Evolutionary conservation across 2,329 filamentous ascomycete species (phyloP), one percentile per base, ranked within the genome.

Genomic region (Colletotrichum chrysophilum): DNA sequence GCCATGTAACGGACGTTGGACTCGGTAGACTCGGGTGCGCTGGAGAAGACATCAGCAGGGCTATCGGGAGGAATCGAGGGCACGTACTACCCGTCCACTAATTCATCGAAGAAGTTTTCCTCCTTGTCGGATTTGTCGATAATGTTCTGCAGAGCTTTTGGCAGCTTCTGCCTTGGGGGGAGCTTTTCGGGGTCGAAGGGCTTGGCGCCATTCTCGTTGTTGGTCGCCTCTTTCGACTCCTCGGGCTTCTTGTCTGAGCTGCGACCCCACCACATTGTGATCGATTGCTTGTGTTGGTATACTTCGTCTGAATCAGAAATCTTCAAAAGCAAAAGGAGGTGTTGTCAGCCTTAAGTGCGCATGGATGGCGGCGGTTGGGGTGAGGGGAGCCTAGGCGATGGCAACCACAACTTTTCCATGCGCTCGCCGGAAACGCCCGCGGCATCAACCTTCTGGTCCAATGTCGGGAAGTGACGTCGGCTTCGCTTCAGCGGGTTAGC

Each of bases 1-100:
- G 94, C 97, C 73, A 96, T 96, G 86, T 98, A 99, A 81, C 97
- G 94, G 81, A 98, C 88, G 79, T 92, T 93, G 79, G 93, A 94
- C 70, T 98, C 95, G 75, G 95, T 98, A 7, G 95, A 94, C 80
- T 97, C 94, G 72, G 93, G 90, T 16, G 90, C 91, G 81, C 93
- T 95, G 82, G 21, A 43, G 43, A 80, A 64, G 61, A 67, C 69
- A 61, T 79, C 74, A 78, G 75, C 75, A 74, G 55, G 72, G 76
- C 67, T 75, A 48, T 65, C 55, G 24, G 21, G 55, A 75, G 67
- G 43, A 52, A 60, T 32, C 73, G 65, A 43, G 77, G 36, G 61
- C 62, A 90, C 93, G 78, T 90, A 96, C 94, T 93, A 93, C 85
- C 95, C 94, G 74, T 96, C 93, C 77, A 94, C 93, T 48, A 97